Conservation (phyloP, 1,139 yeast genomes). For the Geotrichum restrictum region DNA sequence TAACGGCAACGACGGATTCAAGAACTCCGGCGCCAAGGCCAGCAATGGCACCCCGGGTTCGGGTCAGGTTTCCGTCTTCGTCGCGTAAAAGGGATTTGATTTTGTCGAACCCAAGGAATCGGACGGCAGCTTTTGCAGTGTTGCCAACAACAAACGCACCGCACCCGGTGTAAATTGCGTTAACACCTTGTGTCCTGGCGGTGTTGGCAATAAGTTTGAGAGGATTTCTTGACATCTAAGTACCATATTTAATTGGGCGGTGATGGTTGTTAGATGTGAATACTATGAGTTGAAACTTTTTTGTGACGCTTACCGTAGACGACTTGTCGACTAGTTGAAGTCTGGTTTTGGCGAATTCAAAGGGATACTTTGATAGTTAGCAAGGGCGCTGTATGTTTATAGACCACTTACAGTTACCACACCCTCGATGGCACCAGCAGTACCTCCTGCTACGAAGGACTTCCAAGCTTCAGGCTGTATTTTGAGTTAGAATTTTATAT, state of each 20-base stretch:
- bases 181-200: conserved; percentile 73
- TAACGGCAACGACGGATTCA: conserved; percentile 88
- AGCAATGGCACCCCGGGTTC: conserved; percentile 87
- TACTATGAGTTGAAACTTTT: too few relatives aligned
- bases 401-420: conserved; percentile 50
- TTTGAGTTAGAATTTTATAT: conserved; percentile 8
- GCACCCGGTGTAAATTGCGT: conserved; percentile 88
- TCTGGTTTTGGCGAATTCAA: conserved; percentile 94
- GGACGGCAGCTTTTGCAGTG: conserved; percentile 89
- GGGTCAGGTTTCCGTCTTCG: conserved; percentile 79
- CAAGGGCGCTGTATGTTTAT: background rate
- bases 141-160: conserved; percentile 96
- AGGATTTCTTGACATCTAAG: conserved; percentile 66
- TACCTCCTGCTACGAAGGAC: conserved; percentile 88
- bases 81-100: conserved; percentile 76
- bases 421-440: conserved; percentile 94
- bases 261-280: too few relatives aligned
- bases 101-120: conserved; percentile 88
- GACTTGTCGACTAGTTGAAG: conserved; percentile 76
- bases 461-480: conserved; percentile 44
- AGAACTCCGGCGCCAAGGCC: conserved; percentile 95
- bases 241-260: too few relatives aligned
- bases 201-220: conserved; percentile 69
- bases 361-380: conserved; percentile 55
- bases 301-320: conserved; percentile 41